phyloP scores from a whole-genome alignment of 1,284 basidiomycete species.

The Moesziomyces aphidis region DNA sequence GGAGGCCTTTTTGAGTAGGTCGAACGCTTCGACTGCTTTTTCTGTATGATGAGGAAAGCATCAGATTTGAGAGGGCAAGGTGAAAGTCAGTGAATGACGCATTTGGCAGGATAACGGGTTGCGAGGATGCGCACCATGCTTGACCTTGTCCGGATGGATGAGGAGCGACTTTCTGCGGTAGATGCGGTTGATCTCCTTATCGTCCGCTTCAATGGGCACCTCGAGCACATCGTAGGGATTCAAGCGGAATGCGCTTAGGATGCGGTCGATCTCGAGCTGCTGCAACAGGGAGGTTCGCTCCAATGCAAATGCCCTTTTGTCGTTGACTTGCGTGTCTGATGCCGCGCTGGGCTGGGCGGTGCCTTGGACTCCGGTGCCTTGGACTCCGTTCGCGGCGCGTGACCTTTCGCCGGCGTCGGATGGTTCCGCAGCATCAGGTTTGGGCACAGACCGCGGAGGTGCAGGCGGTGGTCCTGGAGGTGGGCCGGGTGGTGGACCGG shows the following conservation, averaged over 20 bases:
- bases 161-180: constrained; percentile 73
- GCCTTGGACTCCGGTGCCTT: constrained; percentile 1
- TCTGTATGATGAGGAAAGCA: constrained; percentile 43
- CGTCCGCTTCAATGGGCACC: constrained; percentile 70
- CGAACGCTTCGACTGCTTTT: constrained; percentile 72
- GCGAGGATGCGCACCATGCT: constrained; percentile 66
- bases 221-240: constrained; percentile 74
- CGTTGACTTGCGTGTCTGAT: constrained; percentile 5
- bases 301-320: constrained; percentile 32
- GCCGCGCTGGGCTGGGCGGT: background rate
- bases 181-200: constrained; percentile 71
- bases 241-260: constrained; percentile 72
- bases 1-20: constrained; percentile 72
- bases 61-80: too few species aligned
- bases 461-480: constrained; percentile 44
- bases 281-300: constrained; percentile 57
- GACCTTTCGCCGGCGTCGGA: too few species aligned
- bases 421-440: too few species aligned
- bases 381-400: background rate
- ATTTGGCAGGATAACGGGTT: background rate
- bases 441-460: constrained; percentile 18
- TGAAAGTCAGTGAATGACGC: background rate
- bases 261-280: constrained; percentile 71
- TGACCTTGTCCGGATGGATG: constrained; percentile 74
- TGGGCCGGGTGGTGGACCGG: constrained; percentile 26